Base-by-base conservation (phyloP, 1,139 yeast species). In the Arxiozyma telluris region DNA sequence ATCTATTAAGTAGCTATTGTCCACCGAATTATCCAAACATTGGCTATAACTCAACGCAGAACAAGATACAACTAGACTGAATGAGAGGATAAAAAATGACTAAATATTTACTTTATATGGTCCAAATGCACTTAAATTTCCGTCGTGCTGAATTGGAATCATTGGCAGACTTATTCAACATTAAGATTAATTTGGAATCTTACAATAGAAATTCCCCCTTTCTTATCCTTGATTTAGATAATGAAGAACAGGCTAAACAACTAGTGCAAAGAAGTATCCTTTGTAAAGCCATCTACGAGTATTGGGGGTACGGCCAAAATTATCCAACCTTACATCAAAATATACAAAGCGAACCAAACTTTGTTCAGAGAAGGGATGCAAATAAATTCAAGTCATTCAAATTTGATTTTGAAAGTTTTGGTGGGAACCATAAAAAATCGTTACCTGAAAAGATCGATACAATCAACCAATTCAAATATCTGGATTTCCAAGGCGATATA, bases 111-210 rank as follows among this genome's bases (percentile, higher is more conserved):
- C 75, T 93, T 46, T 81, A 85, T 67, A 77, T 93, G 67, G 96
- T 96, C 7, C 97, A 91, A 69, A 80, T 84, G 51, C 89, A 88
- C 66, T 82, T 87, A 54, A 78, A 80, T 59, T 93, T 93, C 70
- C 77, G 98, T 52, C 69, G 71, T 50, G 88, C 96, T 0, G 98
- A 93, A 69, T 72, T 93, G 46, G 90, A 86, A 64, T 86, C 98
- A 0, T 70, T 93, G 50, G 97, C 98, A 0, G 82, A 79, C 47
- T 68, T 85, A 53, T 71, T 80, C 59, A 71, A 72, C 18, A 73
- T 93, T 7, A 56, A 59, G 25, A 76, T 87, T 7, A 93, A 89
- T 65, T 72, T 90, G 52, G 71, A 80, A 18, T 65, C 67, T 18
- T 91, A 89, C 64, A 73, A 76, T 55, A 83, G 77, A 50, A 71